These are phyloP conservation scores for Daedaleopsis nitida DNA, from an alignment of 768 basidiomycete genomes.

Conservation along the genomic window DNA sequence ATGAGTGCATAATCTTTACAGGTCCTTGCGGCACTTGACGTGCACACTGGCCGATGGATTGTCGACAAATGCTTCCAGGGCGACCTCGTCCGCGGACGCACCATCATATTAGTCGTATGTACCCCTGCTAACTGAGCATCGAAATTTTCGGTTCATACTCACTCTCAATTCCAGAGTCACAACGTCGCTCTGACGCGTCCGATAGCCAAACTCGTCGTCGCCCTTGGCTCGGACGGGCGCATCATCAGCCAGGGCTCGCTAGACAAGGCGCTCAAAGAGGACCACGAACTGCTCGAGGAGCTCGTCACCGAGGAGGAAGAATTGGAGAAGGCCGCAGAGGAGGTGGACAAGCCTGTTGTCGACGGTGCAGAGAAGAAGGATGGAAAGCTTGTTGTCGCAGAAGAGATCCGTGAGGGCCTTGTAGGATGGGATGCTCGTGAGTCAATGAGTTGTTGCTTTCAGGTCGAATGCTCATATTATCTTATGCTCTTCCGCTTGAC, in stretches of 20 bases:
- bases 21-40: slow-evolving; percentile 53
- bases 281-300: slow-evolving; percentile 36
- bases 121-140: too few species aligned
- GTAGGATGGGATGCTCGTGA: slow-evolving; percentile 50
- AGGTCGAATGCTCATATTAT: too few species aligned
- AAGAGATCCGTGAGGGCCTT: slow-evolving; percentile 63
- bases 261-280: slow-evolving; percentile 46
- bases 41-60: slow-evolving; percentile 54
- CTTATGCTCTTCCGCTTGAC: slow-evolving; percentile 4
- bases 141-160: neutral
- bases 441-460: slow-evolving; percentile 10
- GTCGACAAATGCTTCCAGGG: slow-evolving; percentile 52
- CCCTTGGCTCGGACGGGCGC: slow-evolving; percentile 54
- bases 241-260: slow-evolving; percentile 51
- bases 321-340: slow-evolving; percentile 30
- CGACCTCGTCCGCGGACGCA: slow-evolving; percentile 49
- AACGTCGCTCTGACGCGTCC: slow-evolving; percentile 55
- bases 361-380: slow-evolving; percentile 26
- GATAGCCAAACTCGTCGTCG: slow-evolving; percentile 58
- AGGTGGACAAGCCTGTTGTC: slow-evolving; percentile 22
- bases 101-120: slow-evolving; percentile 51
- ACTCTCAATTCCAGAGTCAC: slow-evolving; percentile 42
- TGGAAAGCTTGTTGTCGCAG: slow-evolving; percentile 63
- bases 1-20: neutral
- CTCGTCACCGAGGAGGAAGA: slow-evolving; percentile 26